Base-by-base conservation (phyloP, 108 stramenopile genomes). In the Asterionellopsis glacialis region DNA sequence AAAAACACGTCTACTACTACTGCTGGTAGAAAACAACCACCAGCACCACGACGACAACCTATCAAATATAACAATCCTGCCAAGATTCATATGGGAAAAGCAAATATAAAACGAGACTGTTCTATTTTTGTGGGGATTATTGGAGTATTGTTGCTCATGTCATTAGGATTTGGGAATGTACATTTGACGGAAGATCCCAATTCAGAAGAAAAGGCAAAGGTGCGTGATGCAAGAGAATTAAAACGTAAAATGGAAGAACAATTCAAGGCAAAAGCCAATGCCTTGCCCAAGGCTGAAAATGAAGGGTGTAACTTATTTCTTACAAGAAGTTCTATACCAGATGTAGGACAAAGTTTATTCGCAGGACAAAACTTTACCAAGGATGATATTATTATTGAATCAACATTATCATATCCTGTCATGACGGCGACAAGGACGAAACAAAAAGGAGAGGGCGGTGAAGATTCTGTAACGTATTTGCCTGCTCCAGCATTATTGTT, bases 291-390 rank as follows among this genome's bases (percentile, higher is more conserved):
- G 21, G 6, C 16, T 9, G 19, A 48, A 19, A 44, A 44, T 16
- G 44, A 41, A n/a, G 27, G 23, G 7, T 63, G 61, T 50, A 26
- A 26, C 28, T 12, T 63, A 21, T 63, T 63, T 21, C 33, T 63
- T 13, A 24, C 22, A 16, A 14, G n/a, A 22, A 50, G 61, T 21
- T 33, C 61, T 33, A 63, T 65, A 2, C 64, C 64, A 1, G 24
- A 28, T 19, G 53, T 55, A 21, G 54, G 54, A 14, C 26, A 24
- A 22, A 45, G 54, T 45, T 21, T 49, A 2, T 65, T 41, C 55
- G 53, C 64, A 3, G 64, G 64, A 44, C 28, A 19, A 14, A 42
- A 55, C 13, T 55, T 40, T 22, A 25, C 24, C 11, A 12, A 23
- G 14, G 64, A 39, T 24, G 64, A 65, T 14, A 15, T 41, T 41